Conservation (phyloP, 257 asterid genomes). For the Coffea canephora region DNA sequence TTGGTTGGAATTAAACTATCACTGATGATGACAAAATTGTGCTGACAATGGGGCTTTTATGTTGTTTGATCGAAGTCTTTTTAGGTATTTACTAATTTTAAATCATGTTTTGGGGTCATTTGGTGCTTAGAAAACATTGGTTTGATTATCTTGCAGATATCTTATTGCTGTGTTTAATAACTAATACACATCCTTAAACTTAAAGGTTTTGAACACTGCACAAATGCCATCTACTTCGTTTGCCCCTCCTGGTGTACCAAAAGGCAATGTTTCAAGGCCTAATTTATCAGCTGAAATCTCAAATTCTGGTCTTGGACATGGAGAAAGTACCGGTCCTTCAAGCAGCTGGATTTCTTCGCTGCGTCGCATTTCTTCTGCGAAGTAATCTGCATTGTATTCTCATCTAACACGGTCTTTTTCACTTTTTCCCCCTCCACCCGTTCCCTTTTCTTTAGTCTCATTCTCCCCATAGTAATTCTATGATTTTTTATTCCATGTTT, state of each 20-base stretch:
- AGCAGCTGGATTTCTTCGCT: slow-evolving; percentile 90
- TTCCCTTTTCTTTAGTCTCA: neutral
- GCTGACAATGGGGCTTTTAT: neutral
- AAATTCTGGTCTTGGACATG: slow-evolving; percentile 55
- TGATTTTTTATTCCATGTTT: neutral
- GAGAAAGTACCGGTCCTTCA: slow-evolving; percentile 65
- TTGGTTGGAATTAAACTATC: neutral
- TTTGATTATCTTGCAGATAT: neutral
- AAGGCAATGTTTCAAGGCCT: slow-evolving; percentile 58
- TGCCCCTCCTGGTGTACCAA: slow-evolving; percentile 57
- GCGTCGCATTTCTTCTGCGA: slow-evolving; percentile 87
- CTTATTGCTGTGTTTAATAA: slow-evolving; percentile 10
- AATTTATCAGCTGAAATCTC: slow-evolving; percentile 53
- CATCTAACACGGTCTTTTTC: neutral
- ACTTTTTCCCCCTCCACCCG: neutral
- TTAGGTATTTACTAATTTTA: neutral
- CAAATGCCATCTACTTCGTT: slow-evolving; percentile 63
- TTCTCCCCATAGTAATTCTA: neutral
- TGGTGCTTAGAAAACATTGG: neutral
- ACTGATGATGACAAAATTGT: neutral
- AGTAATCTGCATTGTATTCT: slow-evolving; percentile 46
- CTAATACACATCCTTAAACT: slow-evolving; percentile 16
- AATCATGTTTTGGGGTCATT: neutral
- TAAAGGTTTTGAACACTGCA: slow-evolving; percentile 55
- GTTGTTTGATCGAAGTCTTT: neutral